phyloP scores from a whole-genome alignment of 2,329 filamentous ascomycete genomes.

The Cryphonectria nitschkei region DNA sequence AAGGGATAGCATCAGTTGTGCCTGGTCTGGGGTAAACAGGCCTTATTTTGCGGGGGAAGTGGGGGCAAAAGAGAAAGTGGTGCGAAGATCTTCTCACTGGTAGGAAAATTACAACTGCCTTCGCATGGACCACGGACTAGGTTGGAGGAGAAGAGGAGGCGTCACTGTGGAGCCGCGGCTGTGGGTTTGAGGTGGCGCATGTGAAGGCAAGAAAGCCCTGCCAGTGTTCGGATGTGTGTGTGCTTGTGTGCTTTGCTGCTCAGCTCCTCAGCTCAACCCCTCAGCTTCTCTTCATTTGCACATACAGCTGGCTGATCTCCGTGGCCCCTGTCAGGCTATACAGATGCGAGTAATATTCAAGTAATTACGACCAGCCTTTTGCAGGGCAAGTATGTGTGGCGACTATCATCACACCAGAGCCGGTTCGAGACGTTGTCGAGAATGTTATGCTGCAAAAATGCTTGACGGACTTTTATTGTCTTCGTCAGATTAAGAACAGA shows the following conservation, averaged over 20 bases:
- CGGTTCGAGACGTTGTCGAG: neutral
- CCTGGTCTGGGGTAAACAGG: neutral
- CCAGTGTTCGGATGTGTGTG: neutral
- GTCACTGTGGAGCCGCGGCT: slow-evolving; percentile 10
- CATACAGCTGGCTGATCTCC: neutral
- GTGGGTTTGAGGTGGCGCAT: neutral
- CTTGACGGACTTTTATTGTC: neutral
- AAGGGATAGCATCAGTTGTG: slow-evolving; percentile 9
- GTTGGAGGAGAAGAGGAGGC: neutral
- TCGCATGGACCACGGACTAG: neutral
- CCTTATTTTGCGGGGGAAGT: slow-evolving; percentile 21
- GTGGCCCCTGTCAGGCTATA: too few relatives aligned
- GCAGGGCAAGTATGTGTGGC: neutral
- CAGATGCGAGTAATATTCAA: too few relatives aligned
- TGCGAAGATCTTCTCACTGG: neutral
- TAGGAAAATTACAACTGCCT: neutral
- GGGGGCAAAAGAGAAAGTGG: neutral
- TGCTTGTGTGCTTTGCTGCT: neutral
- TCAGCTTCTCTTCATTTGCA: neutral
- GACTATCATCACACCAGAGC: too few relatives aligned
- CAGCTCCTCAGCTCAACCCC: neutral
- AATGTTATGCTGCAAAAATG: neutral
- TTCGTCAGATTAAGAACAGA: neutral
- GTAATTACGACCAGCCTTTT: too few relatives aligned
- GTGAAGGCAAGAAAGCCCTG: neutral